A percentile compares a stretch with the other conserved stretches of the same genome.
These are phyloP conservation scores for Hypoxylon perforatum DNA, from an alignment of 495 filamentous ascomycete species.

Conservation along the genomic window DNA sequence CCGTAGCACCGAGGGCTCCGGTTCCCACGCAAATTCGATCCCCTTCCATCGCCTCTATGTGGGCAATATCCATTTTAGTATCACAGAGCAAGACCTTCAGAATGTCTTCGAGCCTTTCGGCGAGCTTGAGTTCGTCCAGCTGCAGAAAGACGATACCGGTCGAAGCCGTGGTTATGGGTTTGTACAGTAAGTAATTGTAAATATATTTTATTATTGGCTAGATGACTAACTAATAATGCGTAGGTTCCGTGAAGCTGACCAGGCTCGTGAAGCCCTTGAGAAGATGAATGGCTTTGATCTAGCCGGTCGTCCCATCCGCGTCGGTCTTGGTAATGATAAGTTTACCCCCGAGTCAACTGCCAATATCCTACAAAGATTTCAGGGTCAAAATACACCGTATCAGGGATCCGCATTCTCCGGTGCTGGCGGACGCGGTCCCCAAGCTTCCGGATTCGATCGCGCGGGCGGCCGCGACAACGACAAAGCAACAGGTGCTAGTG, in stretches of 20 bases:
- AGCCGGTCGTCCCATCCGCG: conserved; percentile 95
- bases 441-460: conserved; percentile 92
- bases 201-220: conserved; percentile 3
- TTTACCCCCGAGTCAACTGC: conserved; percentile 98
- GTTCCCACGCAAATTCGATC: conserved; percentile 73
- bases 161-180: conserved; percentile 97
- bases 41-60: conserved; percentile 99
- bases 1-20: conserved; percentile 78
- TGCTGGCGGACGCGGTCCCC: conserved; percentile 86
- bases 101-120: conserved; percentile 98
- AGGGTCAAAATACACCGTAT: conserved; percentile 81
- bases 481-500: conserved; percentile 92
- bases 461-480: conserved; percentile 91
- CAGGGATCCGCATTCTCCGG: conserved; percentile 97
- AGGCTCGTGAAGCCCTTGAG: conserved; percentile 93
- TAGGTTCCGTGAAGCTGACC: conserved; percentile 91
- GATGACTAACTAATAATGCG: conserved; percentile 47
- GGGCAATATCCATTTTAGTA: conserved; percentile 99
- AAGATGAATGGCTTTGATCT: conserved; percentile 99
- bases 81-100: conserved; percentile 95
- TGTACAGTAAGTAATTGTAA: conserved; percentile 83
- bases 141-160: conserved; percentile 93
- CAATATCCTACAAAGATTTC: conserved; percentile 88
- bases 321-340: conserved; percentile 99
- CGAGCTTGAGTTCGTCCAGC: conserved; percentile 95